These are phyloP conservation scores for Chlamydomonas eustigma DNA, from an alignment of 139 green algal species.

Conservation along the genomic window DNA sequence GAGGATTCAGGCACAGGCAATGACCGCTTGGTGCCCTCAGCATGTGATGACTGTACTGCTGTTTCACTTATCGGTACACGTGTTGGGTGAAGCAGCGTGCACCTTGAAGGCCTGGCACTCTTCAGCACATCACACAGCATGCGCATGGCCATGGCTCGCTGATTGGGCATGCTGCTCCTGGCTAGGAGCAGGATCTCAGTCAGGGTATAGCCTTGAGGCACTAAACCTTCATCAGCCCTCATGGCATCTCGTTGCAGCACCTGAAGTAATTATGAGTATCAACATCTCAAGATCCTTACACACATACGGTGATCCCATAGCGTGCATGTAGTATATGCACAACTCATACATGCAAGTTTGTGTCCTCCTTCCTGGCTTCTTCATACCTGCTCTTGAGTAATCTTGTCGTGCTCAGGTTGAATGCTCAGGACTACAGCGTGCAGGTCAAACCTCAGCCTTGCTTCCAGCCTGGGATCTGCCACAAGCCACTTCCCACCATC, in stretches of 20 bases:
- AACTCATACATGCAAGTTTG: no score
- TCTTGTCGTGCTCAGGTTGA: slow-evolving; percentile 21
- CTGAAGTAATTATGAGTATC: background rate
- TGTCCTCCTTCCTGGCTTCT: no score
- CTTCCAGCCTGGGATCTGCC: slow-evolving; percentile 29
- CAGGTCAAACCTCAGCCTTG: slow-evolving; percentile 37
- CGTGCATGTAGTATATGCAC: no score
- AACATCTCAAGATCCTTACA: no score
- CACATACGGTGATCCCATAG: no score
- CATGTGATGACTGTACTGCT: background rate
- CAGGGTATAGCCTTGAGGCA: slow-evolving; percentile 48
- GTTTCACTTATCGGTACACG: background rate
- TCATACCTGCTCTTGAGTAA: background rate
- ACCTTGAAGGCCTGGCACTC: slow-evolving; percentile 17
- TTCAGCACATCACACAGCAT: slow-evolving; percentile 43
- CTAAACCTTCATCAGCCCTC: slow-evolving; percentile 20
- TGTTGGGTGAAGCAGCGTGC: background rate
- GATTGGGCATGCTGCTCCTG: slow-evolving; percentile 40
- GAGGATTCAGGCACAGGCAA: no score
- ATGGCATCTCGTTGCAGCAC: slow-evolving; percentile 5
- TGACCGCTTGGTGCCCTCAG: no score
- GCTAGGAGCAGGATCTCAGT: slow-evolving; percentile 55
- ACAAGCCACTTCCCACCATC: background rate
- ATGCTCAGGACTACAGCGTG: slow-evolving; percentile 30
- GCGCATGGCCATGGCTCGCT: slow-evolving; percentile 48